Evolutionary conservation across 305 asterid species (phyloP).

Genomic region (Solanum hybrid): DNA sequence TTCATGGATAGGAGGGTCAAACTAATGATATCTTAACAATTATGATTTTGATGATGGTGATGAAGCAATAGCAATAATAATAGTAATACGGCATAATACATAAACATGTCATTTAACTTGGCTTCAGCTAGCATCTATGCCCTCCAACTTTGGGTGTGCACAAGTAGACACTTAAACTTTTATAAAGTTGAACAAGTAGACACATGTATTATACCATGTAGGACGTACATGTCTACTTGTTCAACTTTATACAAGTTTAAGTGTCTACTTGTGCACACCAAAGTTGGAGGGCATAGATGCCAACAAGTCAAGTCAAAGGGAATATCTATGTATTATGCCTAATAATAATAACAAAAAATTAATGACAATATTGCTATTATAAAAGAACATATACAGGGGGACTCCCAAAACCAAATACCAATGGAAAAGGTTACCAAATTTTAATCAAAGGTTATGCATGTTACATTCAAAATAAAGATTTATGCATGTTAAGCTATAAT

Average conservation of each 20-base stretch:
- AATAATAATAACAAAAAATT: neutral
- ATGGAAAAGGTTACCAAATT: neutral
- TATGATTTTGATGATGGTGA: neutral
- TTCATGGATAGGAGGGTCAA: neutral
- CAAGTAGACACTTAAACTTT: neutral
- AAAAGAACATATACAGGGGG: neutral
- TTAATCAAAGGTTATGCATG: neutral
- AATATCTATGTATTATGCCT: neutral
- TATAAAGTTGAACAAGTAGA: neutral
- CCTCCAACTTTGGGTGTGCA: neutral
- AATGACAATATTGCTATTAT: neutral
- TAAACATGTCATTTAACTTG: no score
- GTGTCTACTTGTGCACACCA: neutral
- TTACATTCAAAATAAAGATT: neutral
- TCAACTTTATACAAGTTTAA: neutral
- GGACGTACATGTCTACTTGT: neutral
- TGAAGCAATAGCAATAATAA: neutral
- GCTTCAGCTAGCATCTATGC: neutral
- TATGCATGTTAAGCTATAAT: neutral
- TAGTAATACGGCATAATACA: neutral
- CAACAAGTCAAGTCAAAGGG: neutral
- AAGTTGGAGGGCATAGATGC: neutral
- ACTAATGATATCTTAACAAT: neutral
- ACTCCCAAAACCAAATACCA: neutral
- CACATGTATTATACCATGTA: neutral